Percentiles rank a stretch among this genome's conserved stretches.
These are phyloP conservation scores for Brassica napus DNA, from an alignment of 345 rosid species.

Conservation along the genomic window DNA sequence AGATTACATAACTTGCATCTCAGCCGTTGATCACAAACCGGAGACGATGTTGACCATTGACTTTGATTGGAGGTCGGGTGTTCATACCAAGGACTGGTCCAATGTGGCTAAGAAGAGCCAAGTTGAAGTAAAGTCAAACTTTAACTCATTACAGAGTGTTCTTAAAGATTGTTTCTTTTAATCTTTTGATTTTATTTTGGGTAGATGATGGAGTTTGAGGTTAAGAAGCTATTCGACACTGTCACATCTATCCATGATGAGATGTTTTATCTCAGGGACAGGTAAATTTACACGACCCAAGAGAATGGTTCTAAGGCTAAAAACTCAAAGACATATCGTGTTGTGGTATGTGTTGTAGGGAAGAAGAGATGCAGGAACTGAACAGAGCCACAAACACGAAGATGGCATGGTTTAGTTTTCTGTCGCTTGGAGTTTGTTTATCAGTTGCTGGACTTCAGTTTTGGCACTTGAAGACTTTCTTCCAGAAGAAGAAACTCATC, in stretches of 20 bases:
- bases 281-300: constrained; percentile 46
- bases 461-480: constrained; percentile 87
- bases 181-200: constrained; percentile 22
- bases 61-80: constrained; percentile 86
- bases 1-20: constrained; percentile 75
- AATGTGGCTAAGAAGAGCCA: constrained; percentile 89
- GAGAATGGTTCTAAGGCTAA: background rate
- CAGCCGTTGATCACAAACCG: constrained; percentile 63
- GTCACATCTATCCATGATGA: constrained; percentile 72
- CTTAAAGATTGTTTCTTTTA: background rate
- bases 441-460: constrained; percentile 72
- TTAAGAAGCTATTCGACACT: constrained; percentile 73
- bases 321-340: background rate
- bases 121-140: constrained; percentile 56
- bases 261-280: constrained; percentile 79
- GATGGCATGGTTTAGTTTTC: constrained; percentile 60
- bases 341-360: constrained; percentile 46
- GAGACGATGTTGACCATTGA: constrained; percentile 51
- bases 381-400: constrained; percentile 63
- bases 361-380: constrained; percentile 80
- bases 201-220: constrained; percentile 81
- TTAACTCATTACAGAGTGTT: background rate
- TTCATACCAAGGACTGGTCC: constrained; percentile 84
- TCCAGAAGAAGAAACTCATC: constrained; percentile 85
- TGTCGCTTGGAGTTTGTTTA: constrained; percentile 68